Conservation (phyloP, 2,329 filamentous ascomycete species). For the Emericellopsis atlantica region DNA sequence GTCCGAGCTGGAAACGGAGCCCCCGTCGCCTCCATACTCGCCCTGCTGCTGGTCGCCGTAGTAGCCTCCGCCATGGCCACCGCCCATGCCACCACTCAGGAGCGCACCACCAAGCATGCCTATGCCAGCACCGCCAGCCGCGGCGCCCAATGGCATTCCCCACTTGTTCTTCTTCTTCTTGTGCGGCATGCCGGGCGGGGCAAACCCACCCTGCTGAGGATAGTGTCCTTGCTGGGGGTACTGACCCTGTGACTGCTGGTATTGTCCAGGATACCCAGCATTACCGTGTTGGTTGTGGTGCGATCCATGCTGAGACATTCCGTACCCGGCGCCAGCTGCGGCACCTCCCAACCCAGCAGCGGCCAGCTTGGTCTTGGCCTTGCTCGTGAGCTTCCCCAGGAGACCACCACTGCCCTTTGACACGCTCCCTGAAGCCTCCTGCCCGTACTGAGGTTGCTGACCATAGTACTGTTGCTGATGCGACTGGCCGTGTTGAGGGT, state of each 20-base stretch:
- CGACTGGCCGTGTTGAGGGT: not conserved
- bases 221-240: not conserved
- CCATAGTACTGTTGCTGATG: not conserved
- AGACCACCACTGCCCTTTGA: not conserved
- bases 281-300: not conserved
- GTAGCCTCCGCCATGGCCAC: not conserved
- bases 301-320: not conserved
- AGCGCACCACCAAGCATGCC: not conserved
- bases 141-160: conserved; percentile 1
- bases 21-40: not conserved
- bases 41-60: not conserved
- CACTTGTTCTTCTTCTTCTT: conserved; percentile 2
- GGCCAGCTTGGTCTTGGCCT: conserved; percentile 2
- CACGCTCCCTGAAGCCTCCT: not conserved
- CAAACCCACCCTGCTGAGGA: not conserved
- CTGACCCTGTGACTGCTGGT: not conserved
- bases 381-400: conserved; percentile 1
- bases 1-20: not conserved
- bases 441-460: not conserved
- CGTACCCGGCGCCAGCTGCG: not conserved
- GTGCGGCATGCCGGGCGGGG: not conserved
- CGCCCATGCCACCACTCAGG: not conserved
- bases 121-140: conserved; percentile 1
- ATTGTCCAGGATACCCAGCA: not conserved
- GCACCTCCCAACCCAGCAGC: not conserved